phyloP scores from a whole-genome alignment of 306 rosid genomes.

The Trifolium pratense region DNA sequence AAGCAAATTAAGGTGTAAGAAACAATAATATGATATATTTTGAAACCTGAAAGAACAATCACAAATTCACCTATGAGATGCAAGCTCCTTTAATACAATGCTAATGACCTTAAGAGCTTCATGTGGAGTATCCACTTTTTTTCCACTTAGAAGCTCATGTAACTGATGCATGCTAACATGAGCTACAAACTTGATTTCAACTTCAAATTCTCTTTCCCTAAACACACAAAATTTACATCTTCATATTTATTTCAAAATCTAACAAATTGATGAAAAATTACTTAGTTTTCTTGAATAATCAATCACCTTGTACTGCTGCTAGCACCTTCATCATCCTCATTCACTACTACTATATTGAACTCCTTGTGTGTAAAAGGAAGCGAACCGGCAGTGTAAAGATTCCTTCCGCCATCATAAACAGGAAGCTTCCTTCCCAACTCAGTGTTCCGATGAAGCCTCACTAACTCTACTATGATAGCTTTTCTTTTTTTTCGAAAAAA shows the following conservation, averaged over 20 bases:
- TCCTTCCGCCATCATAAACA: conserved; percentile 55
- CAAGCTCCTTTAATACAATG: conserved; percentile 54
- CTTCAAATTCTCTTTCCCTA: conserved; percentile 52
- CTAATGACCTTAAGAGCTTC: conserved; percentile 49
- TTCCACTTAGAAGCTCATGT: conserved; percentile 57
- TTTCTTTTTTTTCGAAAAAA: conserved; percentile 46
- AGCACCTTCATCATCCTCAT: conserved; percentile 39
- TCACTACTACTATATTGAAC: conserved; percentile 39
- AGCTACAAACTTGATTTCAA: conserved; percentile 49
- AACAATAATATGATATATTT: conserved; percentile 6
- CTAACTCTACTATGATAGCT: conserved; percentile 53
- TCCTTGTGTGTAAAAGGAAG: conserved; percentile 55
- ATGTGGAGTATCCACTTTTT: conserved; percentile 49
- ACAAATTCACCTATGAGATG: conserved; percentile 49
- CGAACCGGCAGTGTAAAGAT: conserved; percentile 57
- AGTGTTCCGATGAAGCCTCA: conserved; percentile 45
- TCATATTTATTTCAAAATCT: conserved; percentile 3
- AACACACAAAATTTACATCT: conserved; percentile 11
- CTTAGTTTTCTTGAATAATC: not conserved
- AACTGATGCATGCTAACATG: conserved; percentile 54
- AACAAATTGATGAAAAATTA: conserved; percentile 1
- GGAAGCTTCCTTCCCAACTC: conserved; percentile 53
- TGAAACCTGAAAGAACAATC: not conserved
- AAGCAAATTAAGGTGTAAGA: conserved; percentile 21
- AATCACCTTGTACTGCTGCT: conserved; percentile 42